Percentiles rank a stretch among this genome's conserved stretches.
Conservation (phyloP, 2,329 filamentous ascomycete species). For the Penicillium sp. region DNA sequence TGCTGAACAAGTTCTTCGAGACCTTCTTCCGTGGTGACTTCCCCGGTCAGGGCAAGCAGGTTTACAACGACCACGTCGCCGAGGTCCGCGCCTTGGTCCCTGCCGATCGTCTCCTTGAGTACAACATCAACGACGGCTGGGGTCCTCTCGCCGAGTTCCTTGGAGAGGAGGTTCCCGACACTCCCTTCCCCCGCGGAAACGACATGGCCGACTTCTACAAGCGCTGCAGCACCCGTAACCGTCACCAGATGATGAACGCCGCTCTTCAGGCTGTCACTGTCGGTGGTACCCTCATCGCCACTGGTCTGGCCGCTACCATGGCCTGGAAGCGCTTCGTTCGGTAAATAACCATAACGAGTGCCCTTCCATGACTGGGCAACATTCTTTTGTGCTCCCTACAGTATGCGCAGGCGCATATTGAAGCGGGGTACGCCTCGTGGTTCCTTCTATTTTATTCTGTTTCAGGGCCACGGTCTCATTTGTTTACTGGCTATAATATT, state of each 20-base stretch:
- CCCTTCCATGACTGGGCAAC: neutral
- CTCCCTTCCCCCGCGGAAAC: conserved; percentile 53
- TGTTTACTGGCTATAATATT: conserved; percentile 14
- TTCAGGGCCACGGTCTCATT: conserved; percentile 7
- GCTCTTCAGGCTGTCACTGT: conserved; percentile 53
- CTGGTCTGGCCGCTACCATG: conserved; percentile 42
- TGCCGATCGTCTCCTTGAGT: conserved; percentile 53
- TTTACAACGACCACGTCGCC: conserved; percentile 59
- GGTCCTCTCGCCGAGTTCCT: conserved; percentile 57
- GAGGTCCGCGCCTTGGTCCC: conserved; percentile 52
- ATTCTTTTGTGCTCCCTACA: conserved; percentile 18
- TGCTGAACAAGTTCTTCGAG: conserved; percentile 69
- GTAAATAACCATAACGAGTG: conserved; percentile 12
- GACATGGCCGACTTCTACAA: conserved; percentile 57
- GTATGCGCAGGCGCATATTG: conserved; percentile 3
- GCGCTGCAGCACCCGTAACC: conserved; percentile 54
- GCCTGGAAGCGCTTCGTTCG: conserved; percentile 42
- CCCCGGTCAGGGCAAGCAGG: conserved; percentile 62
- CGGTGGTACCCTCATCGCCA: conserved; percentile 50
- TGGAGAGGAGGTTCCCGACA: conserved; percentile 51
- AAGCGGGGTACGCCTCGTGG: neutral
- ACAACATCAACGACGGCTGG: conserved; percentile 56
- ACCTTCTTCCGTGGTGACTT: conserved; percentile 69
- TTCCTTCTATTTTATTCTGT: neutral
- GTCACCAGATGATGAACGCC: conserved; percentile 58